Base-by-base conservation (phyloP, 2,329 filamentous ascomycete genomes). In the Cladosporium halotolerans region DNA sequence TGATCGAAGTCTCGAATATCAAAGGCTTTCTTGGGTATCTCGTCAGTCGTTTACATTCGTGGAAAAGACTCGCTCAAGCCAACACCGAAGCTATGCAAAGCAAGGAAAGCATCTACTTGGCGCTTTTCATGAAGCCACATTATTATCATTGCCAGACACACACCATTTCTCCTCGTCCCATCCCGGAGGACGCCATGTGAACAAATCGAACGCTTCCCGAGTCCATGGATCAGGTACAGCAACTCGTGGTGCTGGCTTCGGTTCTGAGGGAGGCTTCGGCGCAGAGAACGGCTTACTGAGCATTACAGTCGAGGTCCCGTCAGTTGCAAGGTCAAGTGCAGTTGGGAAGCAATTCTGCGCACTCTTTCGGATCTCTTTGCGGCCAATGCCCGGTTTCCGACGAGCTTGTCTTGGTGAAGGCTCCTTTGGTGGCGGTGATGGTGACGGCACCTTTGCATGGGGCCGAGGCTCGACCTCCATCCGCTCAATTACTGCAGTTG, bases 161-260 rank as follows among this genome's bases (percentile, higher is more conserved):
- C 65, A 62, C 63, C 62, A 68, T 10, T 55, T 52, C 49, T 65
- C 59, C 51, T 66, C 65, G 48, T 69, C 60, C 65, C 67, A 68
- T 7, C 63, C 66, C 13, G 66, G 72, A 34, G 83, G 84, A 45
- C 80, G 74, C 62, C 76, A 81, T 62, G 80, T 82, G 57, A 88
- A 79, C 44, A 88, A 63, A 65, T 88, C 85, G 58, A 80, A 76
- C 0, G 85, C 84, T 63, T 88, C 84, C 19, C 76, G 78, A 60
- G 83, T 87, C 85, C 85, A 88, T 0, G 85, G 80, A 2, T 84
- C 84, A 13, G 79, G 72, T 54, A 76, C 63, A n/a, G 55, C 48
- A 57, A 58, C 63, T 56, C 52, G 40, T 52, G 46, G 44, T 31
- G 52, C 45, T 39, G 16, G 54, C 41, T 54, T 13, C 36, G 45